Percentiles rank a stretch among this genome's conserved stretches.
These are phyloP conservation scores for Asterella californica DNA, from an alignment of 225 moss, liverwort and hornwort species.

Conservation along the genomic window DNA sequence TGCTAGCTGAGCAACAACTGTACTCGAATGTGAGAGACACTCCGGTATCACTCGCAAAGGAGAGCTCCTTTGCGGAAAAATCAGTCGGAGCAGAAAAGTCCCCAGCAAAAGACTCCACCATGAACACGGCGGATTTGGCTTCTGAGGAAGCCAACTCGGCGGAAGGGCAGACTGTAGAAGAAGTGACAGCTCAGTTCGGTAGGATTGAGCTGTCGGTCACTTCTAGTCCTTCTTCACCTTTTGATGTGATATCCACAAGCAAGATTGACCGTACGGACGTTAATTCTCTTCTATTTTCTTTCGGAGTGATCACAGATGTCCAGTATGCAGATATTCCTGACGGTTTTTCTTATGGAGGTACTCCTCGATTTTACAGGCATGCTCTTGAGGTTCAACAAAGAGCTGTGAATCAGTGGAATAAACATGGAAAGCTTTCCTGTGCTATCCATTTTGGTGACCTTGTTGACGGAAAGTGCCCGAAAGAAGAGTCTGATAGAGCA, in stretches of 20 bases:
- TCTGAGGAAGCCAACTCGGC: slow-evolving; percentile 23
- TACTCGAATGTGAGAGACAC: slow-evolving; percentile 24
- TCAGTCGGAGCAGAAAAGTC: slow-evolving; percentile 25
- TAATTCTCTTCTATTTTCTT: slow-evolving; percentile 54
- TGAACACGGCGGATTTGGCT: slow-evolving; percentile 28
- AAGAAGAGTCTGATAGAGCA: slow-evolving; percentile 51
- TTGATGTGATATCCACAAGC: slow-evolving; percentile 7
- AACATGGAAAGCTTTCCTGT: slow-evolving; percentile 48
- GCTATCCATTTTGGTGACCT: slow-evolving; percentile 91
- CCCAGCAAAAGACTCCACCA: slow-evolving; percentile 15
- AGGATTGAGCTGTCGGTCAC: slow-evolving; percentile 9
- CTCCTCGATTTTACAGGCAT: slow-evolving; percentile 85
- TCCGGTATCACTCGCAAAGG: slow-evolving; percentile 20
- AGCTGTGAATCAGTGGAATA: slow-evolving; percentile 82
- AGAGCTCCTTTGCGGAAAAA: slow-evolving; percentile 5
- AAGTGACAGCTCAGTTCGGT: slow-evolving; percentile 2
- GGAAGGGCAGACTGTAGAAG: slow-evolving; percentile 18
- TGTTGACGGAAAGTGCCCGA: slow-evolving; percentile 74
- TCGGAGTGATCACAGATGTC: slow-evolving; percentile 92
- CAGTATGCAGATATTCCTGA: slow-evolving; percentile 90
- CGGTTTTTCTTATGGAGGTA: slow-evolving; percentile 63
- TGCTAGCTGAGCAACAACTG: slow-evolving; percentile 26
- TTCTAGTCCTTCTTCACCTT: slow-evolving; percentile 12
- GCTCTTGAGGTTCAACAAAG: slow-evolving; percentile 53
- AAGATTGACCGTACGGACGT: slow-evolving; percentile 12